phyloP scores from a whole-genome alignment of 2,329 filamentous ascomycete genomes.

The Aspergillus chevalieri region DNA sequence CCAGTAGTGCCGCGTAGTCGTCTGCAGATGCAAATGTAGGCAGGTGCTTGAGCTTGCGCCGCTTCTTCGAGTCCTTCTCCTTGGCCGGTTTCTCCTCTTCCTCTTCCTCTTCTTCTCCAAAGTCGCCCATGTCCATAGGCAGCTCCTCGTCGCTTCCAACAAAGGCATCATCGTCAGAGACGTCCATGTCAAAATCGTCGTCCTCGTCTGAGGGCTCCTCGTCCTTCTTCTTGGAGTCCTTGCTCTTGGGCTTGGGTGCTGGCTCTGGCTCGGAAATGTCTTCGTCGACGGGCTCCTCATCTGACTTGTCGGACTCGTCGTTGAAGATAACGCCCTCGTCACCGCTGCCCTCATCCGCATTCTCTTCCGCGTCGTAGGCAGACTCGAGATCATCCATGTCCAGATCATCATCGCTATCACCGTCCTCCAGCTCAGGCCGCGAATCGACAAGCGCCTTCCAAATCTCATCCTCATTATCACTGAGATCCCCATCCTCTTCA shows the following conservation, averaged over 20 bases:
- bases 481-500: constrained; percentile 43
- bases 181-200: constrained; percentile 39
- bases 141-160: constrained; percentile 51
- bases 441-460: constrained; percentile 68
- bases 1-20: constrained; percentile 84
- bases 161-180: constrained; percentile 42
- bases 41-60: constrained; percentile 78
- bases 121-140: constrained; percentile 44
- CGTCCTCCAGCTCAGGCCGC: background rate
- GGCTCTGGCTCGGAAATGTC: constrained; percentile 18
- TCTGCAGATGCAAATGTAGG: constrained; percentile 91
- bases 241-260: constrained; percentile 12
- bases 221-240: constrained; percentile 26
- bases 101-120: constrained; percentile 36
- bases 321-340: constrained; percentile 44
- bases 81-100: constrained; percentile 38
- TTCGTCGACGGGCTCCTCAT: constrained; percentile 38
- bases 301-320: constrained; percentile 41
- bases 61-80: constrained; percentile 52
- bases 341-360: constrained; percentile 33
- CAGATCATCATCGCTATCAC: constrained; percentile 52
- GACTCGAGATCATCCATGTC: constrained; percentile 52
- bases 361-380: constrained; percentile 45
- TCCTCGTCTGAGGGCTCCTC: constrained; percentile 27
- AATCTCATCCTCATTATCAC: constrained; percentile 70